These are phyloP conservation scores for Alternaria viburni DNA, from an alignment of 2,329 filamentous ascomycete species.

Conservation along the genomic window DNA sequence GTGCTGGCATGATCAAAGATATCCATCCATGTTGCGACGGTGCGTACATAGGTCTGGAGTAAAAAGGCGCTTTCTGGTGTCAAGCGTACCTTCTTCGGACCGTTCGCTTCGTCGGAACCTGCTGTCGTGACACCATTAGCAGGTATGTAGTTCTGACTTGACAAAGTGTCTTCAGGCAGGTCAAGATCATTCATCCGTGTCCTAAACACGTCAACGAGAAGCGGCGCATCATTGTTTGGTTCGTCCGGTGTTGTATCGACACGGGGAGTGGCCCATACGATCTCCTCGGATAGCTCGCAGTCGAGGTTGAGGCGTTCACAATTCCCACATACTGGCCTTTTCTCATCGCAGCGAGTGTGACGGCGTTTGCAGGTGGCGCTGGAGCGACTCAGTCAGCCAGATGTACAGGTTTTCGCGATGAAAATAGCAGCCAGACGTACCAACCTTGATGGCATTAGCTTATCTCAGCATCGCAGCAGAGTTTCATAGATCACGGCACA, in stretches of 20 bases:
- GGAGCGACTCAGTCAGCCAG: background rate
- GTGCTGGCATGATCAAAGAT: conserved; percentile 39
- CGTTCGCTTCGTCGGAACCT: background rate
- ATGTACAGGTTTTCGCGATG: background rate
- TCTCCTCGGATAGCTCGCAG: conserved; percentile 35
- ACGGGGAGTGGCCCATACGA: conserved; percentile 13
- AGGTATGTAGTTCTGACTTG: conserved; percentile 13
- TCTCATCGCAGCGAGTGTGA: conserved; percentile 46
- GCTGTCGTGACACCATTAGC: conserved; percentile 19
- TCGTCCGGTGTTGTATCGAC: conserved; percentile 3
- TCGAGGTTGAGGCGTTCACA: conserved; percentile 38
- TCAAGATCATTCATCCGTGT: conserved; percentile 33
- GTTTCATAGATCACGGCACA: background rate
- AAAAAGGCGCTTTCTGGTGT: conserved; percentile 41
- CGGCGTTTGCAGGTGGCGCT: conserved; percentile 44
- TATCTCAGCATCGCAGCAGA: background rate
- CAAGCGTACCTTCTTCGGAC: conserved; percentile 17
- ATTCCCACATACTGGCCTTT: conserved; percentile 41
- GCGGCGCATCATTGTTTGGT: conserved; percentile 2
- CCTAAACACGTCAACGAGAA: conserved; percentile 32
- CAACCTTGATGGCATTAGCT: conserved; percentile 7
- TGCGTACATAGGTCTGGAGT: conserved; percentile 40
- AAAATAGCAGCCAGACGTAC: background rate
- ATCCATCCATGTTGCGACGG: conserved; percentile 46
- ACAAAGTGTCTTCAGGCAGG: conserved; percentile 15